Percentiles rank a stretch among this genome's conserved stretches.
These are phyloP conservation scores for Galerina marginata DNA, from an alignment of 768 basidiomycete genomes.

Conservation along the genomic window DNA sequence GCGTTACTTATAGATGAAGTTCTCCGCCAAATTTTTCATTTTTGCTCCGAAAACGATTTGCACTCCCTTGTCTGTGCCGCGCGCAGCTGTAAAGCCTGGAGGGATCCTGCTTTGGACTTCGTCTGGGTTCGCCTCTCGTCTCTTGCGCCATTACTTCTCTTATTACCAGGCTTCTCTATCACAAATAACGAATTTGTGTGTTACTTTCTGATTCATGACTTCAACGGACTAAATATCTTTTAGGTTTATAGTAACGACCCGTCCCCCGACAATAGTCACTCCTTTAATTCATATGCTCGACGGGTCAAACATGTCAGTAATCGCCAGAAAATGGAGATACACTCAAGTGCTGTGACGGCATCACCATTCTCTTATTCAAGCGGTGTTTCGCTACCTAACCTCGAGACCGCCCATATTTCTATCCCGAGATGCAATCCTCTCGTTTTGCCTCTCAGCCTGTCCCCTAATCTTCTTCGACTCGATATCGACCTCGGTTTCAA, in stretches of 20 bases:
- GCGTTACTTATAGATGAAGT: constrained; percentile 56
- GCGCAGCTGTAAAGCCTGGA: constrained; percentile 52
- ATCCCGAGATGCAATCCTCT: constrained; percentile 26
- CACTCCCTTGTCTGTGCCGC: constrained; percentile 40
- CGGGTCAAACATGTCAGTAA: constrained; percentile 43
- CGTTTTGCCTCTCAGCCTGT: constrained; percentile 39
- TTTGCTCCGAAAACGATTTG: constrained; percentile 32
- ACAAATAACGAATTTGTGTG: constrained; percentile 41
- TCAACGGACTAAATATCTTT: background rate
- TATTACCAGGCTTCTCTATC: constrained; percentile 37
- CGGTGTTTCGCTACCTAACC: constrained; percentile 28
- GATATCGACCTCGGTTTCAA: constrained; percentile 48
- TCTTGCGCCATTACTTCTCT: constrained; percentile 43
- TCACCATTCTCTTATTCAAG: background rate
- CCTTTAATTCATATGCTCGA: constrained; percentile 39
- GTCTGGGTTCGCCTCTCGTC: constrained; percentile 50
- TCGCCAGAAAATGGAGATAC: constrained; percentile 27
- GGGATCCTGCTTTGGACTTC: constrained; percentile 51
- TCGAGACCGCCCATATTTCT: constrained; percentile 36
- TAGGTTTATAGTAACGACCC: constrained; percentile 5
- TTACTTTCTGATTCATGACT: constrained; percentile 3
- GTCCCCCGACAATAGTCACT: constrained; percentile 24
- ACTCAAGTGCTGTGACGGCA: background rate
- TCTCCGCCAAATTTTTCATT: constrained; percentile 46
- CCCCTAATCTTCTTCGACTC: constrained; percentile 37